Conservation (phyloP, 345 rosid genomes). For the Aquilaria malaccensis region DNA sequence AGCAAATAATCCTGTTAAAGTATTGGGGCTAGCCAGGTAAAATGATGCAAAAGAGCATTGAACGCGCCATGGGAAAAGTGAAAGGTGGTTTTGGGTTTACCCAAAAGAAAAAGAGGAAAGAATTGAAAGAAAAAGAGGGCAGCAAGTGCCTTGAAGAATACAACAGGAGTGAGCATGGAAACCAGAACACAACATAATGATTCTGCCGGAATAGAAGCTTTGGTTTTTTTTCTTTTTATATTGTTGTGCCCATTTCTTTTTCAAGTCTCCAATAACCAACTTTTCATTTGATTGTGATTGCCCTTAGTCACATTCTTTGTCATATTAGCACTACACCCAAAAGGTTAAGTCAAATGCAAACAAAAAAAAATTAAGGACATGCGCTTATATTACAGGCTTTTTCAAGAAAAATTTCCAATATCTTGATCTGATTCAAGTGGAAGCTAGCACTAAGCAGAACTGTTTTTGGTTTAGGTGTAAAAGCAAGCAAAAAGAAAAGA, state of each 20-base stretch:
- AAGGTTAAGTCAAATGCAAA: no score
- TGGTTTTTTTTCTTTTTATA: constrained; percentile 3
- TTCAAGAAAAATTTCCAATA: background rate
- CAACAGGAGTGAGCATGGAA: constrained; percentile 10
- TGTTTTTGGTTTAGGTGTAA: constrained; percentile 1
- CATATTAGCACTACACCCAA: background rate
- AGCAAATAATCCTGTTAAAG: constrained; percentile 11
- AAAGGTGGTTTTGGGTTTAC: background rate
- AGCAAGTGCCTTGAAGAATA: constrained; percentile 7
- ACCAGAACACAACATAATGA: constrained; percentile 17
- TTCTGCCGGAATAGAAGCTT: constrained; percentile 37
- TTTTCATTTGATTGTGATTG: background rate
- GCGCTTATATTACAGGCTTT: no score
- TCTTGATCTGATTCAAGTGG: no score
- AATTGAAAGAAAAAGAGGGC: constrained; percentile 6
- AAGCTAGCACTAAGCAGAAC: background rate
- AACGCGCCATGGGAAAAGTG: constrained; percentile 14
- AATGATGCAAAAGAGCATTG: constrained; percentile 16
- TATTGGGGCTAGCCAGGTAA: constrained; percentile 9
- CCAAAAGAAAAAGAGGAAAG: background rate
- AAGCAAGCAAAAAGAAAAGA: constrained; percentile 11
- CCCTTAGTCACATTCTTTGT: constrained; percentile 10
- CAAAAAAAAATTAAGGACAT: no score
- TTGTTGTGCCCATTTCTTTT: background rate
- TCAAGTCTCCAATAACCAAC: constrained; percentile 1